Evolutionary conservation across 208 protist species (phyloP).

Genomic region (Acanthamoeba rhysodes): DNA sequence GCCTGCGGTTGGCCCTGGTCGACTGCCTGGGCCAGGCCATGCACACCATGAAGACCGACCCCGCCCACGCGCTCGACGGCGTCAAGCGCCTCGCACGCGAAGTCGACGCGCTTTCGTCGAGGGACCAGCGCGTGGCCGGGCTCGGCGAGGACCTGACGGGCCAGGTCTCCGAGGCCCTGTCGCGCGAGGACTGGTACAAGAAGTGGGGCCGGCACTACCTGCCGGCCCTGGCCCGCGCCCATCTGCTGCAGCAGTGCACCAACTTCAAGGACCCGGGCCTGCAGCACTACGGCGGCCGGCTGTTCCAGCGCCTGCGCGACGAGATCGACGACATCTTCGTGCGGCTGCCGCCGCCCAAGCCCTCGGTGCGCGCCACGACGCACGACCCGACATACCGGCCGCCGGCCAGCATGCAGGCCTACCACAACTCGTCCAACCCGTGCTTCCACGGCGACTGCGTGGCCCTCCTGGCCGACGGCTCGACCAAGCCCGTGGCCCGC

Average conservation of each 20-base stretch:
- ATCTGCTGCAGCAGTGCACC: conserved; percentile 86
- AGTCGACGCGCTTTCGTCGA: neutral
- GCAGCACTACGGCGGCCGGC: conserved; percentile 86
- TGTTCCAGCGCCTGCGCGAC: conserved; percentile 84
- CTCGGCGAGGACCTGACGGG: conserved; percentile 73
- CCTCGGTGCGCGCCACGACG: conserved; percentile 30
- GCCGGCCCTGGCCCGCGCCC: conserved; percentile 78
- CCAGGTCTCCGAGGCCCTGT: conserved; percentile 80
- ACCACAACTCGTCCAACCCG: conserved; percentile 74
- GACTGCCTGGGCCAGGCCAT: conserved; percentile 61
- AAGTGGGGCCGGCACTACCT: conserved; percentile 89
- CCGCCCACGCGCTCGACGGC: neutral
- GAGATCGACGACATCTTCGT: conserved; percentile 86
- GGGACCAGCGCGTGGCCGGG: neutral
- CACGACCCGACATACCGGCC: neutral
- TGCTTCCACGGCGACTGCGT: conserved; percentile 83
- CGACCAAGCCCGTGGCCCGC: conserved; percentile 32
- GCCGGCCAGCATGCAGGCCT: conserved; percentile 65
- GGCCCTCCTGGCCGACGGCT: conserved; percentile 77
- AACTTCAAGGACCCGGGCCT: conserved; percentile 91
- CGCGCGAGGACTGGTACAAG: conserved; percentile 79
- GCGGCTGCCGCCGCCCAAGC: conserved; percentile 85
- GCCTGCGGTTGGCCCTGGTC: conserved; percentile 32
- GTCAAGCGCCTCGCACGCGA: neutral
- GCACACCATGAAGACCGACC: neutral